Base-by-base conservation (phyloP, 169 alveolate genomes). In the Plasmodium gallinaceum region DNA sequence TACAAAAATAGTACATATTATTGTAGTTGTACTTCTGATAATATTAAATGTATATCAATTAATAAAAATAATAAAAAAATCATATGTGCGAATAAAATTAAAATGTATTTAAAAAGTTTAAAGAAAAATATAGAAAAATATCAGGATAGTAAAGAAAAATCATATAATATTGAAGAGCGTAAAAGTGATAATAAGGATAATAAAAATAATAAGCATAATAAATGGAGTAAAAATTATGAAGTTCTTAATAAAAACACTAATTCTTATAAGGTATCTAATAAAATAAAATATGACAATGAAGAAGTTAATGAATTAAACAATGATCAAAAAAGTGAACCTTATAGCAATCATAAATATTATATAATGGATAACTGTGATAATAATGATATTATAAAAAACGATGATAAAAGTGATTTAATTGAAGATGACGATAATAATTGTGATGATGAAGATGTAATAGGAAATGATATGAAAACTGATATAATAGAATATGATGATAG, bases 381-480 rank as follows among this genome's bases (percentile, higher is more conserved):
- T 18, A 24, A 24, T 14, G 20, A 37, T 26, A 32, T n/a, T 16
- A 54, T 7, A 8, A 48, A 52, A 74, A 58, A 46, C 7, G 60
- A 51, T 45, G 69, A 54, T 18, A 32, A 32, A 73, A 32, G 54
- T 46, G 85, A 20, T n/a, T 37, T 7, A 37, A 71, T 5, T 12
- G 66, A 66, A n/a, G 43, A 52, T 52, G 10, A 52, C 0, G 20
- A 52, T 5, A 52, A 2, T 52, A 4, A 24, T n/a, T n/a, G n/a
- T 62, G 1, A 20, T 24, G 32, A 66, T 5, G 70, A 65, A 16
- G 24, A 57, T 24, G 4, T 32, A 32, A 54, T 7, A n/a, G 48
- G 42, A 74, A 58, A 46, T n/a, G 61, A 51, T 45, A 52, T 24
- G 8, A 32, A 32, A 73, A 32, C 32, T 46, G 85, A 20, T n/a